A percentile compares a stretch with the other conserved stretches of the same genome.
Evolutionary conservation across 805 yeast genomes (phyloP).

Genomic region (Lipomyces lipofer): DNA sequence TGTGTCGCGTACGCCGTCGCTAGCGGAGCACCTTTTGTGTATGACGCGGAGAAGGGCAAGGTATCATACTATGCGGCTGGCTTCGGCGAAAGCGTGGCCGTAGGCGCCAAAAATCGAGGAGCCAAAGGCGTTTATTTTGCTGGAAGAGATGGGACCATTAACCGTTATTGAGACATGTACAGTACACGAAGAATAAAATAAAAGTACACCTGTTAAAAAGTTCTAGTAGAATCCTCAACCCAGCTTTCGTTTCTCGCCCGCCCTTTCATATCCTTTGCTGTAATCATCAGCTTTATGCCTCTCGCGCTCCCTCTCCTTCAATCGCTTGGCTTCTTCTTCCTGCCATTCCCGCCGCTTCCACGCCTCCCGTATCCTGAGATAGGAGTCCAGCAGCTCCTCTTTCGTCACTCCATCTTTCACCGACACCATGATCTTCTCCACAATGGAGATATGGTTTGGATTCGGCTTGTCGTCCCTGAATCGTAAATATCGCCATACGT

Average conservation of each 20-base stretch:
- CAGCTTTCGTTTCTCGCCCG: conserved; percentile 25
- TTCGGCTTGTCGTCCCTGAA: conserved; percentile 90
- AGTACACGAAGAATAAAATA: no score
- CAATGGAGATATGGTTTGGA: conserved; percentile 82
- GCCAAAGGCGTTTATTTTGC: conserved; percentile 2
- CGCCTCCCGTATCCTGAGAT: conserved; percentile 54
- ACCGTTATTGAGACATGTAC: conserved; percentile 1
- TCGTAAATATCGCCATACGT: conserved; percentile 79
- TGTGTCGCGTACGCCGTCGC: conserved; percentile 3
- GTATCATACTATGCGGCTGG: conserved; percentile 5
- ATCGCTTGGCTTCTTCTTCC: conserved; percentile 32
- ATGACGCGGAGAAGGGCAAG: background rate
- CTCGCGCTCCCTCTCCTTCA: conserved; percentile 22
- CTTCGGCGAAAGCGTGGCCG: background rate
- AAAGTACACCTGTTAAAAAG: background rate
- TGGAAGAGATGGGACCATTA: conserved; percentile 7
- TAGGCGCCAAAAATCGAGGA: conserved; percentile 2
- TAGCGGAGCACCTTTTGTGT: background rate
- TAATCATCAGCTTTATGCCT: conserved; percentile 3
- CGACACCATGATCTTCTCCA: conserved; percentile 76
- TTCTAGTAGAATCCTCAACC: background rate
- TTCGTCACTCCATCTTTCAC: conserved; percentile 83
- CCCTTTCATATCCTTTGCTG: conserved; percentile 6
- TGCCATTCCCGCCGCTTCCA: conserved; percentile 59
- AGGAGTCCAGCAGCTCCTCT: conserved; percentile 66